Conservation (phyloP, 495 filamentous ascomycete species). For the Glutinoglossum americanum region DNA sequence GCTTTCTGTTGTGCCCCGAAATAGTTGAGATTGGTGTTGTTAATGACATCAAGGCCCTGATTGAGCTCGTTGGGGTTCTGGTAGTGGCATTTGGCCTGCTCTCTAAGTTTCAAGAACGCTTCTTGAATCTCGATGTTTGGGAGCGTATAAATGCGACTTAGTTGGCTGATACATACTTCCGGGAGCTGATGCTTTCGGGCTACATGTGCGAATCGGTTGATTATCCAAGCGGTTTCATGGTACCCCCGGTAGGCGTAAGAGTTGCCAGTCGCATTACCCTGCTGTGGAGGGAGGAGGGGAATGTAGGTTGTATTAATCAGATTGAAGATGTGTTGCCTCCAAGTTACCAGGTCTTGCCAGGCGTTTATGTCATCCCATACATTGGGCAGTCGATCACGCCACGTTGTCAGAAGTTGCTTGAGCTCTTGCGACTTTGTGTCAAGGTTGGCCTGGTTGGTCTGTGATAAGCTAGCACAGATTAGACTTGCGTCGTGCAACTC, state of each 20-base stretch:
- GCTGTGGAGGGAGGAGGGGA: conserved; percentile 56
- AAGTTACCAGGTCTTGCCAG: conserved; percentile 97
- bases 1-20: conserved; percentile 92
- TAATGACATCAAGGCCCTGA: conserved; percentile 90
- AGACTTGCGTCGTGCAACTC: conserved; percentile 95
- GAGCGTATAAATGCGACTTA: conserved; percentile 92
- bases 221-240: conserved; percentile 99
- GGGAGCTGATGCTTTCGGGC: conserved; percentile 91
- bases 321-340: conserved; percentile 96
- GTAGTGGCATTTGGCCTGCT: conserved; percentile 97
- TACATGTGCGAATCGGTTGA: conserved; percentile 96
- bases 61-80: conserved; percentile 81
- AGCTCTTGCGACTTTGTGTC: conserved; percentile 89
- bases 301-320: conserved; percentile 92
- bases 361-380: conserved; percentile 99
- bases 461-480: conserved; percentile 70
- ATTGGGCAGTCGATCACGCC: conserved; percentile 89
- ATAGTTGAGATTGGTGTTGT: conserved; percentile 97
- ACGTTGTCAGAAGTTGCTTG: conserved; percentile 81
- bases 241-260: conserved; percentile 94
- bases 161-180: conserved; percentile 89
- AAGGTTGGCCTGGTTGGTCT: conserved; percentile 66
- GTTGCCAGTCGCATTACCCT: conserved; percentile 55
- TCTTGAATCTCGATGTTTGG: conserved; percentile 99
- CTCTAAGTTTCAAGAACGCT: conserved; percentile 87